Evolutionary conservation across 1,284 basidiomycete genomes (phyloP).

Genomic region (Ganoderma sinense): DNA sequence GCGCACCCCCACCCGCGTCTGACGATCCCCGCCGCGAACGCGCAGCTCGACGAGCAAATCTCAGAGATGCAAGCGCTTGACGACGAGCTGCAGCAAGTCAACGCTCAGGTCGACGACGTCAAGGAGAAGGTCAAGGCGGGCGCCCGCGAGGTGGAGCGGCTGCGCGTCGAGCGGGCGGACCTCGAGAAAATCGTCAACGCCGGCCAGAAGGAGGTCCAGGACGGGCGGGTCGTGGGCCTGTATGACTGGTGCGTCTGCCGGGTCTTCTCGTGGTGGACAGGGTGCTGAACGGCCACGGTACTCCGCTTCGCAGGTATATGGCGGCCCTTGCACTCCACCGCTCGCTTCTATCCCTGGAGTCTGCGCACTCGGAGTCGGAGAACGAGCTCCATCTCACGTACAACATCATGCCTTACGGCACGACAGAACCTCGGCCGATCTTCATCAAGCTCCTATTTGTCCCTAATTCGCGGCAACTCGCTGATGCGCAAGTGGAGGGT

Average conservation of each 20-base stretch:
- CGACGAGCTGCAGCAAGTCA: constrained; percentile 57
- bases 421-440: constrained; percentile 40
- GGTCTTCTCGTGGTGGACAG: too few species aligned
- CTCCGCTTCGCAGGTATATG: constrained; percentile 63
- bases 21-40: constrained; percentile 75
- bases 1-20: constrained; percentile 80
- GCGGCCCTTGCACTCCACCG: constrained; percentile 71
- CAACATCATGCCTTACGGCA: constrained; percentile 42
- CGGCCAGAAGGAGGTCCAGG: constrained; percentile 70
- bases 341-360: constrained; percentile 64
- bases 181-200: constrained; percentile 73
- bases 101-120: constrained; percentile 55
- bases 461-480: constrained; percentile 70
- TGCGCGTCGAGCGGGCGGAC: constrained; percentile 70
- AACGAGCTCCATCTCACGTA: constrained; percentile 81
- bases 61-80: constrained; percentile 77
- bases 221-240: constrained; percentile 64
- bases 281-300: not conserved
- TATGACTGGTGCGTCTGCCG: constrained; percentile 68
- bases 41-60: constrained; percentile 75
- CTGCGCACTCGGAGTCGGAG: constrained; percentile 67
- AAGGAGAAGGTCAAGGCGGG: constrained; percentile 65
- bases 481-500: constrained; percentile 61
- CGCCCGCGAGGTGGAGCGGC: constrained; percentile 66
- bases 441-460: constrained; percentile 68